These are phyloP conservation scores for Teratosphaeria nubilosa DNA, from an alignment of 2,329 filamentous ascomycete genomes.

Conservation along the genomic window DNA sequence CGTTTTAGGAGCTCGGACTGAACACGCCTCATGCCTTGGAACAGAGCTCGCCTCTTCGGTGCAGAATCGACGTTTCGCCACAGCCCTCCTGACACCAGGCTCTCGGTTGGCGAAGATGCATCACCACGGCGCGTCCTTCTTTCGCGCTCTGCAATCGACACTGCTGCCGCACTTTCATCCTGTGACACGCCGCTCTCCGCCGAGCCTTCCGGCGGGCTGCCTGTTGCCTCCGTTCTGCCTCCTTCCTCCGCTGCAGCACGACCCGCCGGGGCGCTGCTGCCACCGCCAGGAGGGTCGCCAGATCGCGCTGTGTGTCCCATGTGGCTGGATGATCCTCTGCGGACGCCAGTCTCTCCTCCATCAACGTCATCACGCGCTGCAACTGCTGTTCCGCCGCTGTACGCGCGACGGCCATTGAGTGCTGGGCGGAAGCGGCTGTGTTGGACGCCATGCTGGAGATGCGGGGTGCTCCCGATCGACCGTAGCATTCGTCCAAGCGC, in stretches of 20 bases:
- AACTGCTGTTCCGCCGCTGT: not conserved
- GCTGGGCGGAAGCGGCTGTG: not conserved
- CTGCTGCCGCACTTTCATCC: not conserved
- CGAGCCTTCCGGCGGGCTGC: not conserved
- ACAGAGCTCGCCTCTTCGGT: not conserved
- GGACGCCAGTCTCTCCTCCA: not conserved
- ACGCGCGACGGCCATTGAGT: not conserved
- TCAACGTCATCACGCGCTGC: not conserved
- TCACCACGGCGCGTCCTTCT: not conserved
- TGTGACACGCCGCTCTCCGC: not conserved
- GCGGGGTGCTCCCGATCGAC: not conserved
- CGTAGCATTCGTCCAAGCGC: not conserved
- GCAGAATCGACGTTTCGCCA: not conserved
- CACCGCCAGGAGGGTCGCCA: not conserved
- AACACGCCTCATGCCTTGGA: not conserved
- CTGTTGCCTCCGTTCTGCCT: not conserved
- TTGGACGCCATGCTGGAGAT: not conserved
- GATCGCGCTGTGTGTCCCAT: not conserved
- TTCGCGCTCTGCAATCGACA: not conserved
- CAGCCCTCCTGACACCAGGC: no score
- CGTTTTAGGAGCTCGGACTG: not conserved
- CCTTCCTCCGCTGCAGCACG: not conserved
- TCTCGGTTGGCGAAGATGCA: not conserved
- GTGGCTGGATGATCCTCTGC: not conserved
- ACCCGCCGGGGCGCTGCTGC: not conserved